Evolutionary conservation across 768 basidiomycete species (phyloP).

Genomic region (Kwoniella heveanensis): DNA sequence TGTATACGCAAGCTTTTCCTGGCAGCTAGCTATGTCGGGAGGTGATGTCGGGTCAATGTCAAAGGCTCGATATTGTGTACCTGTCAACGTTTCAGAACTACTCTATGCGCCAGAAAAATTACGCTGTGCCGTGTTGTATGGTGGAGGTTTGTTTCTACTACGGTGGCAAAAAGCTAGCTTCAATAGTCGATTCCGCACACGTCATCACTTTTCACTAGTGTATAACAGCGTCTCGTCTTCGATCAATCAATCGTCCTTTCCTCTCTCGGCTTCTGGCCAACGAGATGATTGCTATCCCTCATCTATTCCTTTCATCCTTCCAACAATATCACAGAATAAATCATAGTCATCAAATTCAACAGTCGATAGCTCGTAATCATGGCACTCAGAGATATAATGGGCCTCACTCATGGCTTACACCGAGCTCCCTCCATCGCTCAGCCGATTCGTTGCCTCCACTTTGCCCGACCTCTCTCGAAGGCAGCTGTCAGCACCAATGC

Average conservation of each 20-base stretch:
- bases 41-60: too few relatives aligned
- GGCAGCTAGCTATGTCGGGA: too few relatives aligned
- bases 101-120: slow-evolving; percentile 2
- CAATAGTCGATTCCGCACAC: neutral
- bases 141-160: neutral
- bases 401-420: neutral
- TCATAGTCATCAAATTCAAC: too few relatives aligned
- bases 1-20: too few relatives aligned
- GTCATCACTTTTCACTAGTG: slow-evolving; percentile 28
- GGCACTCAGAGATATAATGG: slow-evolving; percentile 3
- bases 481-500: neutral
- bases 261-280: slow-evolving; percentile 1
- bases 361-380: neutral
- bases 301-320: neutral
- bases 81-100: slow-evolving; percentile 14
- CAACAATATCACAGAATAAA: neutral
- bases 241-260: too few relatives aligned
- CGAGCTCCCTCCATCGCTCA: neutral
- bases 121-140: neutral
- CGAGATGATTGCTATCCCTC: slow-evolving; percentile 5
- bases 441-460: slow-evolving; percentile 1
- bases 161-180: too few relatives aligned
- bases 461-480: neutral
- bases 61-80: too few relatives aligned
- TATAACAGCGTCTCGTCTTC: too few relatives aligned